Base-by-base conservation (phyloP, 169 alveolate species). In the Amoebophrya sp. region DNA sequence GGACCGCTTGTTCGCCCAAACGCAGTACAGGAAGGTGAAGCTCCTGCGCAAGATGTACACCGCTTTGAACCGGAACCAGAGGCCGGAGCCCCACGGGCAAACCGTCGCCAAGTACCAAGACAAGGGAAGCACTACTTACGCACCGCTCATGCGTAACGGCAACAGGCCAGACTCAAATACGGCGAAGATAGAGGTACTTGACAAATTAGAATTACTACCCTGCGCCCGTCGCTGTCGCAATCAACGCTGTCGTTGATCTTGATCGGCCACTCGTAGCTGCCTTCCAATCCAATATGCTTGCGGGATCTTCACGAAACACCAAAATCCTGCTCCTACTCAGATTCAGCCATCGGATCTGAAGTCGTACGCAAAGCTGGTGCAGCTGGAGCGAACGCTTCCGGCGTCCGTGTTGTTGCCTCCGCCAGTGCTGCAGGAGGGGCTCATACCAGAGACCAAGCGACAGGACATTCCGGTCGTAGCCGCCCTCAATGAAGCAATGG, bases 41-140 rank as follows among this genome's bases (percentile, higher is more conserved):
- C 78, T 58, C 23, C 78, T 58, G 10, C 26, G 78, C 34, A 58
- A 58, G 78, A 58, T 58, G 78, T 58, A 23, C 23, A 58, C 78
- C 34, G 78, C 78, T n/a, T 1, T 58, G 78, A 2, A 13, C 23
- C 4, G 78, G 78, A 58, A 58, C 23, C 26, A 16, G 34, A 2
- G 78, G 34, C 78, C 78, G 39, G 78, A 58, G 34, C 38, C 4
- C 38, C 4, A 7, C 34, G 78, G 78, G 34, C 29, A 58, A 58
- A 93, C 94, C 40, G 90, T 95, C 15, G 98, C 96, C 29, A 95
- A 94, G 42, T 94, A 94, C 38, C 93, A 96, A 89, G 95, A 95
- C 92, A 95, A 95, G 88, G 95, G 95, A n/a, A 93, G 94, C 18
- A 93, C 97, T 92, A 95, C 90, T 70, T 90, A 58, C 92, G 78